These are phyloP conservation scores for Paecilomyces sp. DNA, from an alignment of 2,329 filamentous ascomycete genomes.

Conservation along the genomic window DNA sequence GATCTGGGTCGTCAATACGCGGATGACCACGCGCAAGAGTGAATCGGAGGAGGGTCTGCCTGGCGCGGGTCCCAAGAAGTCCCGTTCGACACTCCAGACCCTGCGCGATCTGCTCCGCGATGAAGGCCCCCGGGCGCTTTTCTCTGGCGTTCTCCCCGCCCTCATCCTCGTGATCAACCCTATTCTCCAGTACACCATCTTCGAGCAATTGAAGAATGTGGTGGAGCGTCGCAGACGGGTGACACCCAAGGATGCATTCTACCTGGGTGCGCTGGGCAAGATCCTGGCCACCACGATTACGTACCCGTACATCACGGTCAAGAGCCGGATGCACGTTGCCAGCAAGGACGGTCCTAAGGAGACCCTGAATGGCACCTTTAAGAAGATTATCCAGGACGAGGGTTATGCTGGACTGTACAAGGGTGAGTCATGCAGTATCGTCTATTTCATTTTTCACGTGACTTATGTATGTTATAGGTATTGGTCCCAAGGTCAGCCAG, in stretches of 20 bases:
- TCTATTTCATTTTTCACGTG: conserved; percentile 4
- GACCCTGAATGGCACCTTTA: conserved; percentile 70
- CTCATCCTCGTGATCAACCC: conserved; percentile 95
- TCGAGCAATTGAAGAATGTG: conserved; percentile 93
- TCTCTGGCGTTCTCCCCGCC: conserved; percentile 86
- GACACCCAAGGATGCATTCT: conserved; percentile 80
- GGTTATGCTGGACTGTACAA: conserved; percentile 91
- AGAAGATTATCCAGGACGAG: conserved; percentile 75
- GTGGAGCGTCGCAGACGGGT: conserved; percentile 71
- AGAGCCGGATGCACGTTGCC: conserved; percentile 95
- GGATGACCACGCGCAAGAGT: conserved; percentile 87
- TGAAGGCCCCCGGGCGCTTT: conserved; percentile 78
- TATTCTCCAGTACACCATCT: conserved; percentile 96
- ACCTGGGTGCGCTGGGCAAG: conserved; percentile 88
- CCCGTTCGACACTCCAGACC: conserved; percentile 71
- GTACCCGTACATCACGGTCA: conserved; percentile 98
- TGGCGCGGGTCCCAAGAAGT: conserved; percentile 39
- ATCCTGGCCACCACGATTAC: conserved; percentile 88
- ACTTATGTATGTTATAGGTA: conserved; percentile 51
- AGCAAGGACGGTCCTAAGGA: conserved; percentile 68
- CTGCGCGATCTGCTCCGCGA: conserved; percentile 71
- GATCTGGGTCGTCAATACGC: conserved; percentile 98
- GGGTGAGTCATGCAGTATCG: conserved; percentile 50
- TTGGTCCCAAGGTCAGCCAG: conserved; percentile 93
- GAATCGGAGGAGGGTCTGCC: conserved; percentile 37